phyloP scores from a whole-genome alignment of 345 rosid genomes.

The Triadica sebifera region DNA sequence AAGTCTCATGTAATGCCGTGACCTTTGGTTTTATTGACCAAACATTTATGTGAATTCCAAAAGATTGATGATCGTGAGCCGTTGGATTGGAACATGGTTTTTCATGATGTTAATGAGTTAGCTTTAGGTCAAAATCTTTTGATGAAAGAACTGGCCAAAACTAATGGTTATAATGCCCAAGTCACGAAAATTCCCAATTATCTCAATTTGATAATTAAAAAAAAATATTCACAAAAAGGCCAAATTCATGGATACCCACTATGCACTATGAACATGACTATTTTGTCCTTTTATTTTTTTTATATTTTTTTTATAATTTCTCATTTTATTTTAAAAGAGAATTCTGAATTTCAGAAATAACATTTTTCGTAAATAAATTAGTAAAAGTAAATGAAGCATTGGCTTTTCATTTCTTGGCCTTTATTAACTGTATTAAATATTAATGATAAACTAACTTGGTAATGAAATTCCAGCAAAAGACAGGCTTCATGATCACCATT shows the following conservation, averaged over 20 bases:
- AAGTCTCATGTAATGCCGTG: slow-evolving; percentile 12
- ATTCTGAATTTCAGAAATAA: neutral
- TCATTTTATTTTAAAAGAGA: neutral
- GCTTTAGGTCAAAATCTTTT: slow-evolving; percentile 20
- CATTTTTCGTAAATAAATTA: too few relatives aligned
- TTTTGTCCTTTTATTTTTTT: slow-evolving; percentile 2
- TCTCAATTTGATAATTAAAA: neutral
- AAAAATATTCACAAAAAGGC: slow-evolving; percentile 7
- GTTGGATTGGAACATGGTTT: slow-evolving; percentile 20
- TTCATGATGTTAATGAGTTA: neutral
- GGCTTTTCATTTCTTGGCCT: neutral
- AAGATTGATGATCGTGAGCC: slow-evolving; percentile 14
- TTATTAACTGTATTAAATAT: neutral
- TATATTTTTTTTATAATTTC: neutral
- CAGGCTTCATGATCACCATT: neutral
- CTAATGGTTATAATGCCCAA: neutral
- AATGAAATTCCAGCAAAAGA: neutral
- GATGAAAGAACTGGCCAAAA: neutral
- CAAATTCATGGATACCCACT: slow-evolving; percentile 34
- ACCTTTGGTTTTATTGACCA: slow-evolving; percentile 17
- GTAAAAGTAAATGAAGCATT: neutral
- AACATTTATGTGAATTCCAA: neutral
- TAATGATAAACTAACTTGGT: neutral
- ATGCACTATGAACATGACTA: slow-evolving; percentile 10
- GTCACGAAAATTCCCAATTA: neutral